Conservation (phyloP, 352 stramenopile genomes). For the Phytophthora citrophthora region DNA sequence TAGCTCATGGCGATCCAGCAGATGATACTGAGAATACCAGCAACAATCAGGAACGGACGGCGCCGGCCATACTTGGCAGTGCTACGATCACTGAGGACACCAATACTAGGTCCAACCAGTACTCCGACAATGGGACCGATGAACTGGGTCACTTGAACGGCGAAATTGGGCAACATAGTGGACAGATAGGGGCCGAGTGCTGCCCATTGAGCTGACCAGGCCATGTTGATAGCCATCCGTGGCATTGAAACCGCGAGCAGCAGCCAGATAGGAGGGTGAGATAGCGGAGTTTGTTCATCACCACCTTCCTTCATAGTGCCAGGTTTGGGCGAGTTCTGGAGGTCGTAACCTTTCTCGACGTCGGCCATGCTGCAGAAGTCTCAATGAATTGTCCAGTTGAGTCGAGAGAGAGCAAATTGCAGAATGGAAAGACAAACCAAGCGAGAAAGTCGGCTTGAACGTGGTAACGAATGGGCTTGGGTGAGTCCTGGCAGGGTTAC, state of each 20-base stretch:
- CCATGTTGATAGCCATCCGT: conserved; percentile 67
- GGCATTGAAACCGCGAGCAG: conserved; percentile 63
- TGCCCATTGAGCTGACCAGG: conserved; percentile 66
- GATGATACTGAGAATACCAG: conserved; percentile 41
- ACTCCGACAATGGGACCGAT: conserved; percentile 63
- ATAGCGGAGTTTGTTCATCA: conserved; percentile 15
- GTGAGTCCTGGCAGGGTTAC: conserved; percentile 7
- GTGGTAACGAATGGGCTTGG: not conserved
- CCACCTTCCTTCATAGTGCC: conserved; percentile 6
- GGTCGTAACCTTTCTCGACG: conserved; percentile 39
- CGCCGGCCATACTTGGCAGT: conserved; percentile 45
- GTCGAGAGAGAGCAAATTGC: conserved; percentile 35
- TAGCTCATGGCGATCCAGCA: conserved; percentile 76
- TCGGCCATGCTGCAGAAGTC: conserved; percentile 19
- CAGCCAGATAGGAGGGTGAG: conserved; percentile 45
- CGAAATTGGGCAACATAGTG: conserved; percentile 57
- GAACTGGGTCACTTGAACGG: conserved; percentile 51
- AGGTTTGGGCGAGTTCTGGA: conserved; percentile 34
- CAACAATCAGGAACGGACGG: conserved; percentile 49
- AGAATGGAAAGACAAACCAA: conserved; percentile 15
- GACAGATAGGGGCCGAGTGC: conserved; percentile 61
- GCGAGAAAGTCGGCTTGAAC: not conserved
- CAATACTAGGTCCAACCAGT: conserved; percentile 54
- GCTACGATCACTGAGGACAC: conserved; percentile 61
- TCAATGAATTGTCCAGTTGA: conserved; percentile 1